These are phyloP conservation scores for Candida sanyaensis DNA, from an alignment of 1,139 yeast genomes.

Conservation along the genomic window DNA sequence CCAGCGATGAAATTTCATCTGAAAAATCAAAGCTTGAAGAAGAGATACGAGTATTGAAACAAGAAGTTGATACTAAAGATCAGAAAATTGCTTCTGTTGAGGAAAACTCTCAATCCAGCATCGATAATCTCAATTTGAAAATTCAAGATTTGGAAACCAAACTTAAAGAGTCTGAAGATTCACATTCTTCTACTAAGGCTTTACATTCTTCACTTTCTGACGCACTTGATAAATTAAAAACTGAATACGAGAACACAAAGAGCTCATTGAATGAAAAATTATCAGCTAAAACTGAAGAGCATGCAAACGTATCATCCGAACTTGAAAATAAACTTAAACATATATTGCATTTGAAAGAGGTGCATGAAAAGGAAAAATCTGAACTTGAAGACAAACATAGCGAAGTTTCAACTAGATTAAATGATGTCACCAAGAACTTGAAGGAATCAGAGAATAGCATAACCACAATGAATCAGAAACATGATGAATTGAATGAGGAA, in stretches of 20 bases:
- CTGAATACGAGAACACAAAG: constrained; percentile 2
- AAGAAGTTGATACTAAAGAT: constrained; percentile 5
- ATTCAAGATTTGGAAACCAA: constrained; percentile 18
- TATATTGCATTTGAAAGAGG: constrained; percentile 8
- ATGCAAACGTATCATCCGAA: constrained; percentile 7
- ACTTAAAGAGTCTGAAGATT: constrained; percentile 1
- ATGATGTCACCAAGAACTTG: constrained; percentile 1
- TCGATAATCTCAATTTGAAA: constrained; percentile 12
- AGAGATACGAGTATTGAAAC: constrained; percentile 12
- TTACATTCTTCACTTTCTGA: constrained; percentile 1
- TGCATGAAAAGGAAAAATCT: constrained; percentile 7
- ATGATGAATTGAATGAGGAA: constrained; percentile 5
- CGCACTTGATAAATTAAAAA: constrained; percentile 1
- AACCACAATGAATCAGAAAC: background rate
- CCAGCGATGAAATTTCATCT: background rate
- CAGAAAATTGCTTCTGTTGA: constrained; percentile 15
- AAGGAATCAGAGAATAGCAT: background rate
- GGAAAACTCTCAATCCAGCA: constrained; percentile 12
- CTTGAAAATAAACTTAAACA: constrained; percentile 7
- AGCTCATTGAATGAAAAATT: constrained; percentile 3
- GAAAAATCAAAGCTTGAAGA: constrained; percentile 18
- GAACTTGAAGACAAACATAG: constrained; percentile 4
- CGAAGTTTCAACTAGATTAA: constrained; percentile 1
- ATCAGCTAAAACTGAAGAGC: constrained; percentile 9
- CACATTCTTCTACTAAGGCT: background rate